Base-by-base conservation (phyloP, 2,329 filamentous ascomycete genomes). In the Chrysoporthe deuterocubensis region DNA sequence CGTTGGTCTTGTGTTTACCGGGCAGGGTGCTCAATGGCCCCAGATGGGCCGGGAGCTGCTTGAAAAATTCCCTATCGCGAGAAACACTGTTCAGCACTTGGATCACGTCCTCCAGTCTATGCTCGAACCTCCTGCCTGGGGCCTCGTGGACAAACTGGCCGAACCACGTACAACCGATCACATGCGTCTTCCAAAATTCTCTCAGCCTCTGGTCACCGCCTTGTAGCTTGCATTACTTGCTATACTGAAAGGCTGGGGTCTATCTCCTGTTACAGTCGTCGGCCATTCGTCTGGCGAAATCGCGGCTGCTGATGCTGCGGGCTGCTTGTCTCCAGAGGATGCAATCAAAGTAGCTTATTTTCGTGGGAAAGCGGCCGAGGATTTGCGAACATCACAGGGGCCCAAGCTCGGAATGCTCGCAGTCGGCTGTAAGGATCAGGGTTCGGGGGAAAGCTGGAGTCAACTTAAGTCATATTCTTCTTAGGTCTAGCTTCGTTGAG, bases 1-100 rank as follows among this genome's bases (percentile, higher is more conserved):
- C 0, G 37, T 74, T 5, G 69, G 67, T 7, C 75, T 69, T 37
- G 67, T 75, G 9, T 74, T 75, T 52, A 75, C 73, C 14, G 73
- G 73, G 4, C 73, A 74, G 63, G 73, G 73, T 4, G 72, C 74
- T 0, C 72, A 74, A 40, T 75, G 72, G 73, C 58, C 71, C 0
- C 68, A 71, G 16, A 74, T 78, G 75, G 76, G 74, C 7, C 62
- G 48, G 4, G 70, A 73, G 5, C 66, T 76, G 11, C 14, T 75
- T 0, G 26, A n/a, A 65, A 0, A 42, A 0, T 73, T 72, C 50
- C 71, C 73, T 0, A 14, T 34, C 0, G 62, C 67, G 0, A 62
- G 64, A 0, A 1, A 13, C 0, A 67, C 70, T 6, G 54, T 73
- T 5, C 43, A 69, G n/a, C 58, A 61, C 4, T 58, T 74, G 1